phyloP scores from a whole-genome alignment of 139 green algal species.

The Volvox reticuliferus region DNA sequence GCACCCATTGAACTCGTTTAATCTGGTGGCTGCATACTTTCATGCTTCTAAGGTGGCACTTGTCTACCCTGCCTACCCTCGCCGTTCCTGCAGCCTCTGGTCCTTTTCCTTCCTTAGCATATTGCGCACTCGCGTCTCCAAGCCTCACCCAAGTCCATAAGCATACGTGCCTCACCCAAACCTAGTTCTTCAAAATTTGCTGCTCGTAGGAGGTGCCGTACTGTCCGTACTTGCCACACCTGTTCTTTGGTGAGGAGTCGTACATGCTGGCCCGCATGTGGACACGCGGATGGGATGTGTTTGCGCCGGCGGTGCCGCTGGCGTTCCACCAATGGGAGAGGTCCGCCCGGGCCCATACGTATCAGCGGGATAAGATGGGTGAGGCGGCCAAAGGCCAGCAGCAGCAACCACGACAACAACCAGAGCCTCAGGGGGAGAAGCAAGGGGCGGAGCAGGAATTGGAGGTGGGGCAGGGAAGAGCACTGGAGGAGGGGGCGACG shows the following conservation, averaged over 20 bases:
- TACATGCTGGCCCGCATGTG: constrained; percentile 75
- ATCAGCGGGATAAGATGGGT: constrained; percentile 25
- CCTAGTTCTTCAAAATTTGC: too few species aligned
- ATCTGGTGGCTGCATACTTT: too few species aligned
- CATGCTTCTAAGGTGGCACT: too few species aligned
- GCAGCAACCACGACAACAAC: neutral
- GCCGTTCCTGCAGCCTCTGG: too few species aligned
- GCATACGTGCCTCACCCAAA: too few species aligned
- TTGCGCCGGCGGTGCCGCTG: constrained; percentile 59
- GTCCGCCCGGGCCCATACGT: constrained; percentile 50
- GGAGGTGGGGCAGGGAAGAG: neutral
- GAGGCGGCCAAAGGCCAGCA: neutral
- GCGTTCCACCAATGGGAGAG: constrained; percentile 79
- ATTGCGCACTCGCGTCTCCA: too few species aligned
- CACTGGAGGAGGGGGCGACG: too few species aligned
- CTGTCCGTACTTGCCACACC: constrained; percentile 68
- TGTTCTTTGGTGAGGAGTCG: constrained; percentile 87
- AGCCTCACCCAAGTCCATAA: too few species aligned
- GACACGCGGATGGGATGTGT: constrained; percentile 77
- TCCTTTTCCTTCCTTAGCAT: too few species aligned
- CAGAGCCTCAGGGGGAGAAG: neutral
- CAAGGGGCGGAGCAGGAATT: neutral
- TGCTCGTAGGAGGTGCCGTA: constrained; percentile 51
- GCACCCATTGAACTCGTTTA: too few species aligned
- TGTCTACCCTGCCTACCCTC: too few species aligned